Percentiles rank a stretch among this genome's conserved stretches.
These are phyloP conservation scores for Trifolium fragiferum DNA, from an alignment of 306 rosid species.

Conservation along the genomic window DNA sequence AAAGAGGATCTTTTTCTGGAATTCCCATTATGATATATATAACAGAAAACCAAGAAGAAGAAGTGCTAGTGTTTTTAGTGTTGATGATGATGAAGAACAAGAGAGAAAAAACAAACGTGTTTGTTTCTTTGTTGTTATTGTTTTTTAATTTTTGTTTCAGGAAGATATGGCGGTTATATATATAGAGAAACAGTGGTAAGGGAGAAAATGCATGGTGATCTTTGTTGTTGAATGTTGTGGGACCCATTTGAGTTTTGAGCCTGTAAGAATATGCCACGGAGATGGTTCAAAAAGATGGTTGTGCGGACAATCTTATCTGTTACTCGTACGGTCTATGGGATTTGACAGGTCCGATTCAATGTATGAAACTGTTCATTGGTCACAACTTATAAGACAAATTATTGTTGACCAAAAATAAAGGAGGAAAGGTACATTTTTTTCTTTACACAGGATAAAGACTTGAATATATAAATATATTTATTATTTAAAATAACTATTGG, in stretches of 20 bases:
- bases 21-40: constrained; percentile 58
- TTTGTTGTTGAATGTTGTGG: constrained; percentile 46
- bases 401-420: not conserved
- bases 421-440: not conserved
- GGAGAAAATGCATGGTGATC: constrained; percentile 52
- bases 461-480: not conserved
- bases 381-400: too few species aligned
- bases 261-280: constrained; percentile 50
- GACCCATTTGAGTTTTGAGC: constrained; percentile 45
- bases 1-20: constrained; percentile 58
- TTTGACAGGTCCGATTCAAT: constrained; percentile 51
- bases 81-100: not conserved
- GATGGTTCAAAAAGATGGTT: constrained; percentile 30
- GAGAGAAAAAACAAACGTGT: not conserved
- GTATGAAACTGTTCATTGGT: constrained; percentile 26
- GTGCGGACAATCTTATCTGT: constrained; percentile 77
- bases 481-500: not conserved
- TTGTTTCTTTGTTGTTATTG: not conserved
- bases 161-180: constrained; percentile 48
- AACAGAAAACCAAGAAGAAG: not conserved
- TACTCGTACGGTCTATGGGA: constrained; percentile 44
- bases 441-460: not conserved
- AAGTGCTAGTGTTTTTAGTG: not conserved
- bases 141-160: not conserved
- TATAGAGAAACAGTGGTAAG: constrained; percentile 31